Conservation (phyloP, 2,329 filamentous ascomycete genomes). For the Alternaria metachromatica region DNA sequence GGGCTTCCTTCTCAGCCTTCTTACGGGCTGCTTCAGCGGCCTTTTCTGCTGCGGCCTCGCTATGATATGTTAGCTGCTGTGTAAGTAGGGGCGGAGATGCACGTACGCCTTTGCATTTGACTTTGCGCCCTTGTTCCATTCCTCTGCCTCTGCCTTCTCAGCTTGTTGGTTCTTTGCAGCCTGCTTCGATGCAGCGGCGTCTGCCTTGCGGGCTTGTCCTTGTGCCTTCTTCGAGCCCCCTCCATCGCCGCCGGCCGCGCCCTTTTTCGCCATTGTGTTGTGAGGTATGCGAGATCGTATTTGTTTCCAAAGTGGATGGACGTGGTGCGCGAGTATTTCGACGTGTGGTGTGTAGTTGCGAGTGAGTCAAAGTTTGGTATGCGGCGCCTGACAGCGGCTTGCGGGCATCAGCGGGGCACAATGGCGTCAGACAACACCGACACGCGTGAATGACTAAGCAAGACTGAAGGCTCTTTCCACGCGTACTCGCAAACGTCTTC, state of each 20-base stretch:
- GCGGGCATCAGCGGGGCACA: constrained; percentile 18
- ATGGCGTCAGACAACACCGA: constrained; percentile 10
- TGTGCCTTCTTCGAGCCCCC: constrained; percentile 82
- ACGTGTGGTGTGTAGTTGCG: neutral
- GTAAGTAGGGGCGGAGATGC: neutral
- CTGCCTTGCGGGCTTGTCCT: constrained; percentile 91
- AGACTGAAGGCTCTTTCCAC: neutral
- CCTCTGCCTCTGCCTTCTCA: constrained; percentile 70
- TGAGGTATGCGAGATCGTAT: neutral
- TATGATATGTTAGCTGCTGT: constrained; percentile 48
- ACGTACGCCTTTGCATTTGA: constrained; percentile 83
- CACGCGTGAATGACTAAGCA: constrained; percentile 20
- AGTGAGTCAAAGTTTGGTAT: constrained; percentile 24
- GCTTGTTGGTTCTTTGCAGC: constrained; percentile 72
- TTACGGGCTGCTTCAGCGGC: constrained; percentile 82
- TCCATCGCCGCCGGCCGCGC: constrained; percentile 67
- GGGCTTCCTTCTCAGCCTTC: constrained; percentile 89
- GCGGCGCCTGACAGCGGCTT: constrained; percentile 10
- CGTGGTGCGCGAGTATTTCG: neutral
- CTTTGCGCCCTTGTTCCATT: constrained; percentile 90
- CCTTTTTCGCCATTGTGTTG: constrained; percentile 56
- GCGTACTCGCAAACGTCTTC: neutral
- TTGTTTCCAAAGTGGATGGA: neutral
- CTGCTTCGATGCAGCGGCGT: constrained; percentile 80
- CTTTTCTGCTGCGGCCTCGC: constrained; percentile 83